Percentiles rank a stretch among this genome's conserved stretches.
Evolutionary conservation across 257 asterid species (phyloP).

Genomic region (Salvia miltiorrhiza): DNA sequence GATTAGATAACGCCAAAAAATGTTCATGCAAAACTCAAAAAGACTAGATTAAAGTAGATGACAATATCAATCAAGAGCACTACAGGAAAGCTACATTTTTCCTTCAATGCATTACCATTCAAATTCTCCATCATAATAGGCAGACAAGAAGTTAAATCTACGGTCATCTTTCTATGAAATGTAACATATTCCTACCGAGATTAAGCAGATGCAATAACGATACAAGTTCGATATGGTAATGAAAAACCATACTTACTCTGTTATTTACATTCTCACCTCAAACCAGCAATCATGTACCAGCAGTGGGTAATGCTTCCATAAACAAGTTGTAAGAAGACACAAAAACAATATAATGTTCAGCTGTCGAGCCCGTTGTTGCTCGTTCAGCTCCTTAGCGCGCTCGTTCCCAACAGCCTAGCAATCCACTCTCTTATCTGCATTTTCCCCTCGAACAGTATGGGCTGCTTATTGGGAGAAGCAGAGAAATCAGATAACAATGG

Average conservation of each 20-base stretch:
- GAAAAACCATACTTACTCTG: constrained; percentile 10
- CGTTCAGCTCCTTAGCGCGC: constrained; percentile 89
- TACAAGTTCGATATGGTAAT: background rate
- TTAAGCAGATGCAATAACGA: background rate
- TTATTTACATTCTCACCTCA: constrained; percentile 33
- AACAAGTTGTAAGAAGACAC: constrained; percentile 91
- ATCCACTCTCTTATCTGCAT: constrained; percentile 87
- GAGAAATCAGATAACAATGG: constrained; percentile 70
- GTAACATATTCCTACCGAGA: background rate
- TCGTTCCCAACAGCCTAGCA: constrained; percentile 70
- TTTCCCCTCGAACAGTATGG: constrained; percentile 80
- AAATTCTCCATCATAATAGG: constrained; percentile 12
- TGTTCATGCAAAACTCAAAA: no score
- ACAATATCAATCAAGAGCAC: background rate
- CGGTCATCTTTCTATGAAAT: background rate
- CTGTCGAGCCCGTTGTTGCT: constrained; percentile 77
- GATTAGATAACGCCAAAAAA: no score
- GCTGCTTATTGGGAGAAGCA: constrained; percentile 69
- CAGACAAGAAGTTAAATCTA: constrained; percentile 3
- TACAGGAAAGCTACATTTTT: background rate
- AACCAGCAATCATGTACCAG: constrained; percentile 47
- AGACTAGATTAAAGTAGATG: background rate
- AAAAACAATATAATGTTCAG: constrained; percentile 62
- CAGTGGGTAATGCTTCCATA: constrained; percentile 78
- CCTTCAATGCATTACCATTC: background rate